Evolutionary conservation across 768 basidiomycete genomes (phyloP).

Genomic region (Rhizopogon vesiculosus): DNA sequence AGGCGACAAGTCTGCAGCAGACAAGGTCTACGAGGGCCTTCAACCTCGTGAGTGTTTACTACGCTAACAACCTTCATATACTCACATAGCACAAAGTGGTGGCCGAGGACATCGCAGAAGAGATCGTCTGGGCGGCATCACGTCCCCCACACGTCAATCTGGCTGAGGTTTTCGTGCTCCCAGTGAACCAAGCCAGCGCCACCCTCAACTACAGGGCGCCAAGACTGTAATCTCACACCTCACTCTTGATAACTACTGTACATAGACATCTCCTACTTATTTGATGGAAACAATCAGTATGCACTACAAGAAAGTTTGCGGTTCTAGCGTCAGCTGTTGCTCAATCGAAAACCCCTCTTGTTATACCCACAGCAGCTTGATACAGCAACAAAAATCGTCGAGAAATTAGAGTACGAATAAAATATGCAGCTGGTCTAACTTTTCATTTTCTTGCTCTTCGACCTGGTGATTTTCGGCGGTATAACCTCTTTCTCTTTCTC

Average conservation of each 20-base stretch:
- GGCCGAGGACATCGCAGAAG: conserved; percentile 89
- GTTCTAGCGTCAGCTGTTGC: no score
- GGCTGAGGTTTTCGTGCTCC: conserved; percentile 74
- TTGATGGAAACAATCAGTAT: not conserved
- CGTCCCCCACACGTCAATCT: conserved; percentile 92
- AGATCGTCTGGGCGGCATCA: conserved; percentile 95
- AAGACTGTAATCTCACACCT: conserved; percentile 16
- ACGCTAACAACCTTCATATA: not conserved
- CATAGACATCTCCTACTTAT: not conserved
- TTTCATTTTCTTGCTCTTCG: conserved; percentile 49
- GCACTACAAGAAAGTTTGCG: not conserved
- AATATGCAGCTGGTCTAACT: conserved; percentile 10
- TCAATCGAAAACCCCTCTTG: no score
- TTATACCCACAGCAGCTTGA: conserved; percentile 7
- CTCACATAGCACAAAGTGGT: conserved; percentile 45
- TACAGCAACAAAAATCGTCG: conserved; percentile 24
- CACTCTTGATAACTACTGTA: not conserved
- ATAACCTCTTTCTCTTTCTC: conserved; percentile 15
- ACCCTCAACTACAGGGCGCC: conserved; percentile 53
- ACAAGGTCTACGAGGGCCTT: conserved; percentile 87
- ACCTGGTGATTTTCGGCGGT: conserved; percentile 49
- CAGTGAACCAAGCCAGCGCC: conserved; percentile 74
- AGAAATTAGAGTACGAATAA: conserved; percentile 2
- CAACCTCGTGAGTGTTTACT: conserved; percentile 64
- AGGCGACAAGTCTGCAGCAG: conserved; percentile 77